A percentile compares a stretch with the other conserved stretches of the same genome.
These are phyloP conservation scores for Perkinsus olseni DNA, from an alignment of 169 alveolate genomes.

Conservation along the genomic window DNA sequence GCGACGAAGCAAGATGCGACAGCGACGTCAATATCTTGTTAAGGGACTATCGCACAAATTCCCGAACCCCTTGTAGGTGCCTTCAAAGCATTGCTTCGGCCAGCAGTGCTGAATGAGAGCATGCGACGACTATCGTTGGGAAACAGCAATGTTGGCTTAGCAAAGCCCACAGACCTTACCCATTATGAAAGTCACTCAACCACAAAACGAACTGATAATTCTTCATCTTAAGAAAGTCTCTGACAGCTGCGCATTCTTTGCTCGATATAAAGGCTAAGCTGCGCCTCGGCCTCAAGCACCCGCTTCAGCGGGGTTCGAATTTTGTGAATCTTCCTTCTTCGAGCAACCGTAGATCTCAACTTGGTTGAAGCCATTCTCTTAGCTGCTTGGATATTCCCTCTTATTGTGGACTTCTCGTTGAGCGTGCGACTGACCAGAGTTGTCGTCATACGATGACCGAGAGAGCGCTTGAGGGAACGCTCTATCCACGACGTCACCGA, in stretches of 20 bases:
- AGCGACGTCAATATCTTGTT: too few species aligned
- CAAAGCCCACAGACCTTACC: too few species aligned
- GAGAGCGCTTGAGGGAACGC: background rate
- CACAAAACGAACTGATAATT: too few species aligned
- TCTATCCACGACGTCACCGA: background rate
- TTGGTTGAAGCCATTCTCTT: background rate
- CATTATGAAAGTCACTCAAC: too few species aligned
- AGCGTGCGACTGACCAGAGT: background rate
- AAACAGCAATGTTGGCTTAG: too few species aligned
- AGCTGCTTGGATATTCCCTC: background rate
- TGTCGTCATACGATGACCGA: background rate
- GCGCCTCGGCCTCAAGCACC: background rate
- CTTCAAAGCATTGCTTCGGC: too few species aligned
- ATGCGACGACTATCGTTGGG: too few species aligned
- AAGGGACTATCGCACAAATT: too few species aligned
- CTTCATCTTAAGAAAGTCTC: background rate
- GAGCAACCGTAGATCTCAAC: background rate
- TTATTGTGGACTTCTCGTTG: background rate
- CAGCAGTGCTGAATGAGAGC: too few species aligned
- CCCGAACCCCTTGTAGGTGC: too few species aligned
- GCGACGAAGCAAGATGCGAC: too few species aligned
- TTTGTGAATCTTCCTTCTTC: background rate
- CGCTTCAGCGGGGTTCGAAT: background rate
- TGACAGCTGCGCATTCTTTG: background rate
- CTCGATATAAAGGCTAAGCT: background rate